These are phyloP conservation scores for Juglanconis sp. DNA, from an alignment of 2,329 filamentous ascomycete genomes.

Conservation along the genomic window DNA sequence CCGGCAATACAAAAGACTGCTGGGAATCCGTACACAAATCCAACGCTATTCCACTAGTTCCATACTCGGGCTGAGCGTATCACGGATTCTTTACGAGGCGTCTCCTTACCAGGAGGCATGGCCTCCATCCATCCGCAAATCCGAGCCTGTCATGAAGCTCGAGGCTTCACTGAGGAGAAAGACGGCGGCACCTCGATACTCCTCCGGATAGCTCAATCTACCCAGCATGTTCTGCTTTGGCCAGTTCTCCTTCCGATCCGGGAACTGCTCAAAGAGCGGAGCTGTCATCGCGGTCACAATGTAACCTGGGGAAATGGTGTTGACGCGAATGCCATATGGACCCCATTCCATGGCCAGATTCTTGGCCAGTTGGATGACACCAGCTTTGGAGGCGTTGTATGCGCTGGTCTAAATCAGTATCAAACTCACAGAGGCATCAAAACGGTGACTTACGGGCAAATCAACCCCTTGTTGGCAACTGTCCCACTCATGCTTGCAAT, in stretches of 20 bases:
- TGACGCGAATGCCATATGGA: constrained; percentile 69
- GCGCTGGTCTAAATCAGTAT: constrained; percentile 39
- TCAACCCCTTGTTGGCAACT: constrained; percentile 60
- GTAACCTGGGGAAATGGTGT: constrained; percentile 77
- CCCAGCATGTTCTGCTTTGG: constrained; percentile 82
- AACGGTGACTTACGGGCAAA: constrained; percentile 51
- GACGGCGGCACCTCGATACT: constrained; percentile 69
- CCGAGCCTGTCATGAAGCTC: constrained; percentile 68
- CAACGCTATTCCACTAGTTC: background rate
- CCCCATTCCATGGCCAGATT: constrained; percentile 75
- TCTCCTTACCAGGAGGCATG: constrained; percentile 56
- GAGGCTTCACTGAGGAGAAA: constrained; percentile 66
- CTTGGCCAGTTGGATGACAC: constrained; percentile 66
- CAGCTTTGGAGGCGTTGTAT: constrained; percentile 76
- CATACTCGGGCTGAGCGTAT: background rate
- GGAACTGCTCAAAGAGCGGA: constrained; percentile 71
- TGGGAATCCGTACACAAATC: background rate
- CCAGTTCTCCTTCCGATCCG: constrained; percentile 67
- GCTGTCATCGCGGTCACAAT: constrained; percentile 83
- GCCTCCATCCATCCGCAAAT: constrained; percentile 69
- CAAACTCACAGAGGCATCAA: background rate
- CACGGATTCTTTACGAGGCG: background rate
- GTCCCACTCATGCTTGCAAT: constrained; percentile 70
- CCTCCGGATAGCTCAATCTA: constrained; percentile 62
- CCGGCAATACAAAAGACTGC: background rate